A percentile compares a stretch with the other conserved stretches of the same genome.
Evolutionary conservation across 768 basidiomycete genomes (phyloP).

Genomic region (Leccinellum luteum): DNA sequence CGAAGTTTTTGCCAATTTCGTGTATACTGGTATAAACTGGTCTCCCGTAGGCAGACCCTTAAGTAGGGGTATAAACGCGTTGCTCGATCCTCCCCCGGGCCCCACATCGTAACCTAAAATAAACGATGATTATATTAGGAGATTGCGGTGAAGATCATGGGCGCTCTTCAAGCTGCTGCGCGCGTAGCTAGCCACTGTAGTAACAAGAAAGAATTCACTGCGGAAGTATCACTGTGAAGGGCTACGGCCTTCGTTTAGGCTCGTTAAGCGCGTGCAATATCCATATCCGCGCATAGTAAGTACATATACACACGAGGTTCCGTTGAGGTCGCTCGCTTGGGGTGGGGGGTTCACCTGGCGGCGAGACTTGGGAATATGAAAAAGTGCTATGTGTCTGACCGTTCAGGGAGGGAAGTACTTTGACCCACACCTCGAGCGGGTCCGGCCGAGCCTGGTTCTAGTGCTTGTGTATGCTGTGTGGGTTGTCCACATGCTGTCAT

Average conservation of each 20-base stretch:
- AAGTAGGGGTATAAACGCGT: no score
- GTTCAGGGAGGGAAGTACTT: neutral
- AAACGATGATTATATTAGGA: neutral
- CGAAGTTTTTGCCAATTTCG: neutral
- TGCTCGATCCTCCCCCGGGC: neutral
- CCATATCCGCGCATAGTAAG: neutral
- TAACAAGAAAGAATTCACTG: neutral
- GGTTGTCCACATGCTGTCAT: neutral
- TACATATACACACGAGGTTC: constrained; percentile 8
- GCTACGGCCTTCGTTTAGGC: neutral
- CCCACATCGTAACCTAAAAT: neutral
- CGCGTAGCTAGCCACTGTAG: neutral
- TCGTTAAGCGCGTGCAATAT: neutral
- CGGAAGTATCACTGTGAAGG: neutral
- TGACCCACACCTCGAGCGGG: neutral
- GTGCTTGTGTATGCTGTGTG: neutral
- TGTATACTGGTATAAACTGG: neutral
- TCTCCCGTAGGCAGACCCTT: no score
- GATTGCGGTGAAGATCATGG: neutral
- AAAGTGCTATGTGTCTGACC: neutral
- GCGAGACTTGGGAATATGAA: neutral
- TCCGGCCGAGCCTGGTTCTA: neutral
- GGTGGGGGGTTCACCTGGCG: neutral
- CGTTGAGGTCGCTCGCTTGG: constrained; percentile 8
- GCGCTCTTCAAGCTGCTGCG: neutral